Conservation (phyloP, 306 rosid genomes). For the Oemleria cerasiformis region DNA sequence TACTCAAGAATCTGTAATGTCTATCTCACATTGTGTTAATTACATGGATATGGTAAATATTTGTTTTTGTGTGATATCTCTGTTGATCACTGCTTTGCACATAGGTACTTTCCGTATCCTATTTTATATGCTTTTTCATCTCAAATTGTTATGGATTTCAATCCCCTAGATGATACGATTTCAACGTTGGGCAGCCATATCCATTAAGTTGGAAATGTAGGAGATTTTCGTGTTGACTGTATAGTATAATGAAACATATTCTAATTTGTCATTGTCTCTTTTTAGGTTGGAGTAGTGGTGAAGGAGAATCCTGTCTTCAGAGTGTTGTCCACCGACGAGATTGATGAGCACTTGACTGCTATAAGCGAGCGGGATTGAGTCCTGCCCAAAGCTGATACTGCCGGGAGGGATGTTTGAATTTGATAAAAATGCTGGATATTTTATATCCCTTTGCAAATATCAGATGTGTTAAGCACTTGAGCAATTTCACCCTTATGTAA, state of each 20-base stretch:
- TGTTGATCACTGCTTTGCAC: background rate
- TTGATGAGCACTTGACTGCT: conserved; percentile 98
- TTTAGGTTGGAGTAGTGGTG: conserved; percentile 92
- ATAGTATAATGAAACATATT: background rate
- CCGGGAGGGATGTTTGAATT: conserved; percentile 2
- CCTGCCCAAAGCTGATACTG: background rate
- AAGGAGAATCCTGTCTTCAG: conserved; percentile 71
- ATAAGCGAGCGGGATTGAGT: conserved; percentile 95
- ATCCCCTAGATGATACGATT: background rate
- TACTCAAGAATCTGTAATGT: background rate
- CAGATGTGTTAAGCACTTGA: conserved; percentile 16
- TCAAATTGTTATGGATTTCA: background rate
- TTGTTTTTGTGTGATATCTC: background rate
- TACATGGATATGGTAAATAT: background rate
- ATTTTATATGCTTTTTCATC: background rate
- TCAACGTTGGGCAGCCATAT: background rate
- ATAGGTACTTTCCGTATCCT: background rate
- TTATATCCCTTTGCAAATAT: conserved; percentile 1
- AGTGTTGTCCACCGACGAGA: conserved; percentile 81
- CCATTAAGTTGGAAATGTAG: background rate
- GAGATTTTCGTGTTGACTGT: background rate
- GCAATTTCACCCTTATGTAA: background rate
- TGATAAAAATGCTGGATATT: conserved; percentile 20
- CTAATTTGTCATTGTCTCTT: conserved; percentile 1
- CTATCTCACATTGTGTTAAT: background rate